Base-by-base conservation (phyloP, 2,329 filamentous ascomycete species). In the Penicillium freii region DNA sequence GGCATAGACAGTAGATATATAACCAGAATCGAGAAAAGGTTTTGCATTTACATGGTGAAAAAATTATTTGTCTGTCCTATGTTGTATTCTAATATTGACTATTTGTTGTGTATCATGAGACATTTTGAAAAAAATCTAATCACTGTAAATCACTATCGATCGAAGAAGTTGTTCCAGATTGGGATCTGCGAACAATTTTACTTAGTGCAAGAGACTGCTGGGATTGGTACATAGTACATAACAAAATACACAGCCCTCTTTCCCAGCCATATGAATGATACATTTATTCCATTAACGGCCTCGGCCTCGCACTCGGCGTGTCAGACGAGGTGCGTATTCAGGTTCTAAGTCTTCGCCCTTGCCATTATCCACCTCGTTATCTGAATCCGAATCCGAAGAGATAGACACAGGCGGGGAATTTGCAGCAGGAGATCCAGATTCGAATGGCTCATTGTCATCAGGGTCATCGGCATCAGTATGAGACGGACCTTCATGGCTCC, bases 301-400 rank as follows among this genome's bases (percentile, higher is more conserved):
- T 42, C 59, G 57, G 48, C 61, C 63, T 42, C 67, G 64, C 29
- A 61, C 68, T 48, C 68, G 59, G 42, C 66, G 63, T 31, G 62
- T 66, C 40, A 57, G 56, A 25, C 51, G 61, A 10, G 63, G 66
- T 38, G 42, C 54, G 54, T 66, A 67, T 15, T 66, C 66, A 19
- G 61, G 54, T 27, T 61, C 62, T 31, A 59, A 48, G 11, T 56
- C 60, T 34, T 58, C 55, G n/a, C 27, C 45, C n/a, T 57, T 6
- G 8, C 49, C 47, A 3, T 56, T 54, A 7, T 61, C 58, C 10
- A 34, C 45, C 31, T 63, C 58, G 7, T 56, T 51, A 9, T 51
- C 60, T 9, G 48, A 54, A 2, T 31, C 51, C 11, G 48, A 54
- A 2, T 34, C 51, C 11, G 59, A 62, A 11, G 61, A 36, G 33